Conservation (phyloP, 257 asterid genomes). For the Penstemon davidsonii region DNA sequence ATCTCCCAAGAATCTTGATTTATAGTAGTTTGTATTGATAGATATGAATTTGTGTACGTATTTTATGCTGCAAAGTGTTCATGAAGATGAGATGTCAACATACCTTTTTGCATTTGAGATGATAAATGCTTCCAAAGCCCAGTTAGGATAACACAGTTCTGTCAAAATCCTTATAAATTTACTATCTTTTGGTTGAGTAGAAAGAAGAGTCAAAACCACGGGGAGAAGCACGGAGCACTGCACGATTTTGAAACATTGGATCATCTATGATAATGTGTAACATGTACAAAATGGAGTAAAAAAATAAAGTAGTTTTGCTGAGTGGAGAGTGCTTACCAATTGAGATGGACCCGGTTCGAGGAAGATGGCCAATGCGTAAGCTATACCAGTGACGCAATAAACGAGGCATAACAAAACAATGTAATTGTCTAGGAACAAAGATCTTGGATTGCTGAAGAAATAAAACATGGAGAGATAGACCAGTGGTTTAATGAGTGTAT, state of each 20-base stretch:
- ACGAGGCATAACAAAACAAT: slow-evolving; percentile 63
- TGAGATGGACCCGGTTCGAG: slow-evolving; percentile 81
- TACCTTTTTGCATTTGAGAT: slow-evolving; percentile 81
- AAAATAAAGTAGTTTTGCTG: slow-evolving; percentile 8
- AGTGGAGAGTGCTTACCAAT: slow-evolving; percentile 45
- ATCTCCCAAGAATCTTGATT: background rate
- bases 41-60: background rate
- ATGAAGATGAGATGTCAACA: slow-evolving; percentile 5
- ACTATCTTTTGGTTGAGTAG: slow-evolving; percentile 67
- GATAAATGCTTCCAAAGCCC: slow-evolving; percentile 94
- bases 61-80: background rate
- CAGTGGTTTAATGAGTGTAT: slow-evolving; percentile 63
- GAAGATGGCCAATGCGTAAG: slow-evolving; percentile 62
- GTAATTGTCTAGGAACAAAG: slow-evolving; percentile 59
- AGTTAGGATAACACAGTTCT: slow-evolving; percentile 65
- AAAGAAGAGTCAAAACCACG: slow-evolving; percentile 84
- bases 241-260: slow-evolving; percentile 22
- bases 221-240: slow-evolving; percentile 95
- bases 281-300: slow-evolving; percentile 1
- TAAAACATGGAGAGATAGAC: slow-evolving; percentile 70
- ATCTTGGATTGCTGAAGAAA: slow-evolving; percentile 74
- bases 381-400: slow-evolving; percentile 74
- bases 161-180: slow-evolving; percentile 44
- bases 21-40: background rate
- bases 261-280: slow-evolving; percentile 11